A percentile compares a stretch with the other conserved stretches of the same genome.
Evolutionary conservation across 805 yeast genomes (phyloP).

Genomic region (Wickerhamomyces canadensis): DNA sequence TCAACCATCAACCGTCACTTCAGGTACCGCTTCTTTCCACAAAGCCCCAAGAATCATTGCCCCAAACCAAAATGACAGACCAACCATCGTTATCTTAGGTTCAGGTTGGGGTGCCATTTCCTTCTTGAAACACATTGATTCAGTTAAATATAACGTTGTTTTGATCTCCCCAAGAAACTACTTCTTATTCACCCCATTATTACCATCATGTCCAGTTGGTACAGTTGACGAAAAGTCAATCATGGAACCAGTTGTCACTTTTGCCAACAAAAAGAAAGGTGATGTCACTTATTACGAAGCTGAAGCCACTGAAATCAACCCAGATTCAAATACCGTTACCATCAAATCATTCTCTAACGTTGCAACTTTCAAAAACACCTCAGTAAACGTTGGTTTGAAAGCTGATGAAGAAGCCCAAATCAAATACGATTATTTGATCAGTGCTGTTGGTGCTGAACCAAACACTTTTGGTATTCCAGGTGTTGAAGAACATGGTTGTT

Average conservation of each 20-base stretch:
- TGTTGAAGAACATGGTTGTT: conserved; percentile 75
- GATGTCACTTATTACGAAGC: conserved; percentile 85
- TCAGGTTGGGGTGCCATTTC: conserved; percentile 96
- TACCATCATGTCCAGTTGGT: conserved; percentile 93
- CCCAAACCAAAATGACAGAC: conserved; percentile 28
- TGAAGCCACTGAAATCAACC: conserved; percentile 81
- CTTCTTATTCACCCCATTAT: conserved; percentile 86
- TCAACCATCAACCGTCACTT: conserved; percentile 14
- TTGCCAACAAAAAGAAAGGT: conserved; percentile 74
- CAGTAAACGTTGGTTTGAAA: conserved; percentile 28
- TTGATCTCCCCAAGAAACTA: conserved; percentile 90
- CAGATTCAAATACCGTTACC: conserved; percentile 61
- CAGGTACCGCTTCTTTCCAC: conserved; percentile 33
- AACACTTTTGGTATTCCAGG: conserved; percentile 94
- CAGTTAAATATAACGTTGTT: conserved; percentile 82
- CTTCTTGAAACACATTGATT: conserved; percentile 76
- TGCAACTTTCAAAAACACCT: conserved; percentile 32
- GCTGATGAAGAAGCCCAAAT: conserved; percentile 37
- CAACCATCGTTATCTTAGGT: conserved; percentile 60
- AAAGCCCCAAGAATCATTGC: conserved; percentile 34
- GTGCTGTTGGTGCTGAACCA: conserved; percentile 93
- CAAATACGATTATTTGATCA: conserved; percentile 76
- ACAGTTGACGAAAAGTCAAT: conserved; percentile 86
- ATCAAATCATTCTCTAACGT: conserved; percentile 39
- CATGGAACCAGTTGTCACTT: conserved; percentile 87